phyloP scores from a whole-genome alignment of 805 yeast genomes.

The Cyberlindnera suaveolens region DNA sequence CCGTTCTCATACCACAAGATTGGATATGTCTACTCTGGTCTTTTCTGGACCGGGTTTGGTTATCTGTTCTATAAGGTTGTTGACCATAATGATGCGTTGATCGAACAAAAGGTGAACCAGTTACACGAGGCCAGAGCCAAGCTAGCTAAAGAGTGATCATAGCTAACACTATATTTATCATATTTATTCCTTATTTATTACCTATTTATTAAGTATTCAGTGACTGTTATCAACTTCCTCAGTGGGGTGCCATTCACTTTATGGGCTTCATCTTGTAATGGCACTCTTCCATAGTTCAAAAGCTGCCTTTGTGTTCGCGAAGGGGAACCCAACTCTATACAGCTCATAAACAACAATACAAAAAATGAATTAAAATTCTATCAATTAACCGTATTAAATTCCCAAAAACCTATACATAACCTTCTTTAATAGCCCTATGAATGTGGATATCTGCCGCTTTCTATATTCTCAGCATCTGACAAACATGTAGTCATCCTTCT shows the following conservation, averaged over 20 bases:
- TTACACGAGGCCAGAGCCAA: conserved; percentile 32
- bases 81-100: conserved; percentile 31
- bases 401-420: too few relatives aligned
- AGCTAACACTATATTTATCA: too few relatives aligned
- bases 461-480: background rate
- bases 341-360: too few relatives aligned
- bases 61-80: conserved; percentile 32
- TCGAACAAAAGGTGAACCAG: conserved; percentile 31
- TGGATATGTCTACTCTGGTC: conserved; percentile 39
- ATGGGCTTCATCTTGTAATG: too few relatives aligned
- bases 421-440: background rate
- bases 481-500: conserved; percentile 2
- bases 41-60: conserved; percentile 37
- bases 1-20: conserved; percentile 32
- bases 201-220: background rate
- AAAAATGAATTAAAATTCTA: too few relatives aligned
- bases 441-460: too few relatives aligned
- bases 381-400: too few relatives aligned
- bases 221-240: too few relatives aligned
- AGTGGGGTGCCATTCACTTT: too few relatives aligned
- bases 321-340: too few relatives aligned
- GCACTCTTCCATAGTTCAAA: too few relatives aligned
- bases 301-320: too few relatives aligned
- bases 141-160: conserved; percentile 1
- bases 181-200: background rate